Base-by-base conservation (phyloP, 2,329 filamentous ascomycete species). In the Parafenestella ontariensis region DNA sequence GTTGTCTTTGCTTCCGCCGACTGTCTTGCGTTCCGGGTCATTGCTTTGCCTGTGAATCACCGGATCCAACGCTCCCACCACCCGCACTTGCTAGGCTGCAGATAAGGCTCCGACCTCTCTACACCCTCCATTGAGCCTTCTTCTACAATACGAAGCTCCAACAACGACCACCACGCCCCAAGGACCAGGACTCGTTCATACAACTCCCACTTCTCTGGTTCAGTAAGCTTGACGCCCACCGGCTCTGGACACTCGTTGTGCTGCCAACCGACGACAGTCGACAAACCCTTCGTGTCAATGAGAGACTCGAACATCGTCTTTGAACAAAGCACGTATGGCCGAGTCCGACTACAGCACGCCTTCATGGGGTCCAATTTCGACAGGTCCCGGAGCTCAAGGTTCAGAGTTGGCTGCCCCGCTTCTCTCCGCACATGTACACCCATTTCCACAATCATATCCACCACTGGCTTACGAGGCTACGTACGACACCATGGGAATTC, bases 311-410 rank as follows among this genome's bases (percentile, higher is more conserved):
- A 23, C 37, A 24, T 20, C 42, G 3, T 43, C 45, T 21, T 20
- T 17, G 28, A 46, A 47, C 29, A 54, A 49, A 54, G 34, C 44
- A 47, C 50, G 33, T 33, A 73, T 73, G 71, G 68, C 70, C 29
- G 69, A 70, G n/a, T 50, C 63, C 24, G 59, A 68, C 49, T 64
- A 56, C 49, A 56, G 52, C 53, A n/a, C 55, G 15, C 49, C 60
- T 49, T 40, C 51, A 36, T 67, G 62, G 56, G 46, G 47, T 55
- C 58, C 57, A 21, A 56, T 63, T 50, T 56, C 68, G 10, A 58
- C 64, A 33, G 43, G 44, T 34, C 39, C 61, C 40, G 63, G 54
- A 37, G 21, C 55, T 48, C 66, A 58, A 39, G 58, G 54, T 52
- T 52, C 64, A 53, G 65, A 65, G 36, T 46, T 61, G 29, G 48